These are phyloP conservation scores for Aureobasidium leucospermi DNA, from an alignment of 2,329 filamentous ascomycete species.

Conservation along the genomic window DNA sequence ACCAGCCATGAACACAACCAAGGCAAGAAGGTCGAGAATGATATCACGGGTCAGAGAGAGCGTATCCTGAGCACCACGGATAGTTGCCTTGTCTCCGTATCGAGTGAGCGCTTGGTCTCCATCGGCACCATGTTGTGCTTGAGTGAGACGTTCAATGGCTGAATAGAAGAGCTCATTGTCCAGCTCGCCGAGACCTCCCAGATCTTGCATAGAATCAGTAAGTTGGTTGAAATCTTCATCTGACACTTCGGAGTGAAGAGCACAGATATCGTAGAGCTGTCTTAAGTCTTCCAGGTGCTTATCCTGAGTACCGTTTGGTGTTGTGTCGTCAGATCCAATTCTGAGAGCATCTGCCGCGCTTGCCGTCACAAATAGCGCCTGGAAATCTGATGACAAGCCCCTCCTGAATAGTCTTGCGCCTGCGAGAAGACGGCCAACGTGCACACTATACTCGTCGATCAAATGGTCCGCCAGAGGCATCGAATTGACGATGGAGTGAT, in stretches of 20 bases:
- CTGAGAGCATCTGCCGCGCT: slow-evolving; percentile 10
- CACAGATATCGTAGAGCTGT: slow-evolving; percentile 68
- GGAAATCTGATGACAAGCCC: slow-evolving; percentile 19
- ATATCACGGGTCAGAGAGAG: slow-evolving; percentile 65
- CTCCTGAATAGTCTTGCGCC: slow-evolving; percentile 20
- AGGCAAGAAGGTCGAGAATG: slow-evolving; percentile 72
- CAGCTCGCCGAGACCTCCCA: slow-evolving; percentile 47
- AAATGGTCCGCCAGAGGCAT: slow-evolving; percentile 18
- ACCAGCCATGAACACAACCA: slow-evolving; percentile 79
- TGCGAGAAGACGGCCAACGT: slow-evolving; percentile 17
- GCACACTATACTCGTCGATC: slow-evolving; percentile 13
- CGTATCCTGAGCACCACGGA: slow-evolving; percentile 72
- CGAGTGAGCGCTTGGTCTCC: slow-evolving; percentile 52
- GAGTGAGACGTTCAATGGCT: slow-evolving; percentile 42
- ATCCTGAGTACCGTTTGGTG: slow-evolving; percentile 11
- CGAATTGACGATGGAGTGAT: slow-evolving; percentile 19
- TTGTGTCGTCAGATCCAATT: slow-evolving; percentile 6
- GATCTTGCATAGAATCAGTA: slow-evolving; percentile 60
- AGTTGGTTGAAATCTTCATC: slow-evolving; percentile 72
- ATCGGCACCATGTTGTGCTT: slow-evolving; percentile 31
- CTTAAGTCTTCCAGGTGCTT: slow-evolving; percentile 31
- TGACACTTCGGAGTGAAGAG: slow-evolving; percentile 69
- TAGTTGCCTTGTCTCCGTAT: slow-evolving; percentile 67
- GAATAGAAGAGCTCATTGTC: slow-evolving; percentile 46
- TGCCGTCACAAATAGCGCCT: slow-evolving; percentile 41